Evolutionary conservation across 805 yeast species (phyloP), one percentile per base, ranked within the genome.

Genomic region (Helenozyma rhizophorensis): DNA sequence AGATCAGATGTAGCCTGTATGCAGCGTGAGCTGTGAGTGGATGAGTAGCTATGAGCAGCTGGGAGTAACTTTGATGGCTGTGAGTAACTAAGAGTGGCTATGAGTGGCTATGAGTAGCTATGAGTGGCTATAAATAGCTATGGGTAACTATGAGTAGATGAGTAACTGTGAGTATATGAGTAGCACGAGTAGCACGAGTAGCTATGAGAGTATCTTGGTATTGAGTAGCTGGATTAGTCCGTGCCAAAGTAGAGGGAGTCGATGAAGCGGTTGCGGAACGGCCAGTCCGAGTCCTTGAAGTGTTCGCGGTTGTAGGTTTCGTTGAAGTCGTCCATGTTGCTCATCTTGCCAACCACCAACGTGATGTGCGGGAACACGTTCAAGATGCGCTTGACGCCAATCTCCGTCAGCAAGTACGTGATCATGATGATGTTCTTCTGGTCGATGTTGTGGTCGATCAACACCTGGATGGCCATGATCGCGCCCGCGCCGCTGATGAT

Each of bases 401-500:
- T 66, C 45, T 83, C 93, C 0, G 94, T 78, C n/a, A 87, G 83
- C 32, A 82, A 56, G 50, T 83, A 84, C 4, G 81, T 63, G 9
- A 87, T 78, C 33, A 88, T 66, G 2, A 80, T 72, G 14, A 93
- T 82, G 43, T 83, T 72, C 19, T 68, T 61, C 30, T 74, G 71
- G 7, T 55, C 47, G 14, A 86, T 80, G 6, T 80, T 83, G 53
- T 90, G 94, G 51, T 90, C 97, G 11, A 84, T 46, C 30, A 90
- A 62, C 3, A 90, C 88, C 48, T 87, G 93, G 27, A 86, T 76
- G 0, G 97, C 95, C 97, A 90, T 93, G 26, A 87, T 83, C 2
- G 89, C 80, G 0, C 95, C 95, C 0, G 96, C 95, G 2, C 97
- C 98, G 19, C 95, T 80, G 21, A 86, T 80, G 30, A 87, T 69